A percentile compares a stretch with the other conserved stretches of the same genome.
Evolutionary conservation across 305 asterid species (phyloP).

Genomic region (Fraxinus floribunda): DNA sequence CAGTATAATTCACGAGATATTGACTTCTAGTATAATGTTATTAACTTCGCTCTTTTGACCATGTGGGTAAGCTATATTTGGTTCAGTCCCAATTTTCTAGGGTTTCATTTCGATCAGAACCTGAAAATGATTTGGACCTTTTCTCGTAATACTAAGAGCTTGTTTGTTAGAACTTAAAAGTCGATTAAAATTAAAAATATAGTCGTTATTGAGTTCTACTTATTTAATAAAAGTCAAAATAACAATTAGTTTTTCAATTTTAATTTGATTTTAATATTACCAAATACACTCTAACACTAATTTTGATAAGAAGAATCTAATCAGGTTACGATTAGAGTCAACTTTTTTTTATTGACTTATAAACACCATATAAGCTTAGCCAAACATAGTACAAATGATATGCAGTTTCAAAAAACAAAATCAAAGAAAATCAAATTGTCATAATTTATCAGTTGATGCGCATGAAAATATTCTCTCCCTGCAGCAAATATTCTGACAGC

Average conservation of each 20-base stretch:
- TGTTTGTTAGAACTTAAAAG: no score
- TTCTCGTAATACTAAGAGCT: background rate
- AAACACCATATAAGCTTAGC: background rate
- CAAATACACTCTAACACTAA: background rate
- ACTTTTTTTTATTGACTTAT: background rate
- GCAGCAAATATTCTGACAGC: conserved; percentile 34
- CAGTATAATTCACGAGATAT: background rate
- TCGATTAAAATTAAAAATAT: no score
- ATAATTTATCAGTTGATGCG: background rate
- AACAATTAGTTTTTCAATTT: no score
- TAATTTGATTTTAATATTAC: no score
- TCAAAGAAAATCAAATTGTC: background rate
- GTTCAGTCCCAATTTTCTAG: background rate
- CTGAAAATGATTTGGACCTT: background rate
- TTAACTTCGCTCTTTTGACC: background rate
- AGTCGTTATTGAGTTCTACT: no score
- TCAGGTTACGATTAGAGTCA: background rate
- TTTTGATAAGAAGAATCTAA: background rate
- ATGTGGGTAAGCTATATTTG: background rate
- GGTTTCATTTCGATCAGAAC: background rate
- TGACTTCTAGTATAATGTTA: background rate
- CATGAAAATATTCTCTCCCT: background rate
- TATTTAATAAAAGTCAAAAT: no score
- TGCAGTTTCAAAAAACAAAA: background rate
- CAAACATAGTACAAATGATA: background rate